A percentile compares a stretch with the other conserved stretches of the same genome.
These are phyloP conservation scores for Marasmius oreades DNA, from an alignment of 1,284 basidiomycete genomes.

Conservation along the genomic window DNA sequence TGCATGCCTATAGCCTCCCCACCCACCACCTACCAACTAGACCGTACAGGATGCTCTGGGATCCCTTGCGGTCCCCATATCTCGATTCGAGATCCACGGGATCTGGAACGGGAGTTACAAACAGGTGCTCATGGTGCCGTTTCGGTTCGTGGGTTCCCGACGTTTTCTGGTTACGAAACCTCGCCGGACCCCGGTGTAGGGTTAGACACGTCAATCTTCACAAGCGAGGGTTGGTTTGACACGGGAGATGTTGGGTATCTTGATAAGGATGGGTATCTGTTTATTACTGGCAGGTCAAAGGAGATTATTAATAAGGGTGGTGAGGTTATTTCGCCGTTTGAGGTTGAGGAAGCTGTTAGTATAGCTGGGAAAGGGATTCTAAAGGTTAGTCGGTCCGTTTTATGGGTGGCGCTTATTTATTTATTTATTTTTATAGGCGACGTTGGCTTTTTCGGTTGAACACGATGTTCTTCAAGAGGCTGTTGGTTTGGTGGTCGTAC, in stretches of 20 bases:
- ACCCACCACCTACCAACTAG: conserved; percentile 36
- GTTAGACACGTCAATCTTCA: conserved; percentile 31
- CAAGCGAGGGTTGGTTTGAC: conserved; percentile 36
- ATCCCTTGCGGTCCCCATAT: conserved; percentile 43
- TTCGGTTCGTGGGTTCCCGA: conserved; percentile 42
- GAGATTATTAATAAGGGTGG: conserved; percentile 51
- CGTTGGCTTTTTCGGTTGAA: conserved; percentile 15
- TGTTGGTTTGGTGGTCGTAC: conserved; percentile 14
- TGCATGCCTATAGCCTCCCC: conserved; percentile 21
- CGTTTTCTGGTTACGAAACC: conserved; percentile 30
- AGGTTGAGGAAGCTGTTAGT: conserved; percentile 38
- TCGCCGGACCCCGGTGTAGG: conserved; percentile 22
- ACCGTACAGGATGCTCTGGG: conserved; percentile 43
- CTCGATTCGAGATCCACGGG: conserved; percentile 36
- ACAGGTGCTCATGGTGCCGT: conserved; percentile 37
- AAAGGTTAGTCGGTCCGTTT: conserved; percentile 23
- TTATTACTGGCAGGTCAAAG: conserved; percentile 44
- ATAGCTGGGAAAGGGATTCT: conserved; percentile 36
- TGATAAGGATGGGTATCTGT: conserved; percentile 45
- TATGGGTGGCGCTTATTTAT: background rate
- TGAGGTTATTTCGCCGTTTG: conserved; percentile 56
- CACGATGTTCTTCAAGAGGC: conserved; percentile 16
- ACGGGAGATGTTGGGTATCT: conserved; percentile 54
- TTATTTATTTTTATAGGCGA: conserved; percentile 3
- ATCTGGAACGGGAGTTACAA: conserved; percentile 32